phyloP scores from a whole-genome alignment of 208 protist genomes.

The Leishmania guyanensis region DNA sequence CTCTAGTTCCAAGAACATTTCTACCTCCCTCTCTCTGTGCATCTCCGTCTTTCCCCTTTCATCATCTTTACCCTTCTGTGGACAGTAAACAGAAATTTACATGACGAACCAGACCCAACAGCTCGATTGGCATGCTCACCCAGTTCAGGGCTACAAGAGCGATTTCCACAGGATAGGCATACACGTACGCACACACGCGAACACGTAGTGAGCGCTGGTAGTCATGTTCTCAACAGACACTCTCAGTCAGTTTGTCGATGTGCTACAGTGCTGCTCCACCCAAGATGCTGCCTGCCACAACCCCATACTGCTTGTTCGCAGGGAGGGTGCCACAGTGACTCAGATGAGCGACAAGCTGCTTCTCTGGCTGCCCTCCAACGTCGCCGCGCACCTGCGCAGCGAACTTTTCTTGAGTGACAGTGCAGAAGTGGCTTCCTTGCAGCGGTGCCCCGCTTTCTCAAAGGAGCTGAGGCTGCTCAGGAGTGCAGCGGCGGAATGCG shows the following conservation, averaged over 20 bases:
- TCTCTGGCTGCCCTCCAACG: neutral
- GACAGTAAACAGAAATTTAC: neutral
- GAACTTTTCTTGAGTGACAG: neutral
- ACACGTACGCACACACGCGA: neutral
- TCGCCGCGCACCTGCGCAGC: neutral
- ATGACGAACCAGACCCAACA: neutral
- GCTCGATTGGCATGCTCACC: neutral
- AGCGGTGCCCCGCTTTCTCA: neutral
- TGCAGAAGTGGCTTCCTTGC: neutral
- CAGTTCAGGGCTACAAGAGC: neutral
- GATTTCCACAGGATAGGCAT: neutral
- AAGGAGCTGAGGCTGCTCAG: neutral
- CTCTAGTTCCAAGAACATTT: neutral
- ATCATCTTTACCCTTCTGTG: neutral
- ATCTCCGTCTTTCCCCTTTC: slow-evolving; percentile 1
- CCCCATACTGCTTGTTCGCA: neutral
- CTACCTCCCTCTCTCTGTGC: neutral
- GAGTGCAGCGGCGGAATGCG: neutral
- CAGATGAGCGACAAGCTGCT: slow-evolving; percentile 4
- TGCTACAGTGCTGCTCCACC: neutral
- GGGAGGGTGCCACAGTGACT: neutral
- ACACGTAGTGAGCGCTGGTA: neutral
- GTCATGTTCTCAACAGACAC: neutral
- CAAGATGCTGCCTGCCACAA: neutral
- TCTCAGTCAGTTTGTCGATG: neutral